phyloP scores from a whole-genome alignment of 768 basidiomycete genomes.

The Amanita fuliginea region DNA sequence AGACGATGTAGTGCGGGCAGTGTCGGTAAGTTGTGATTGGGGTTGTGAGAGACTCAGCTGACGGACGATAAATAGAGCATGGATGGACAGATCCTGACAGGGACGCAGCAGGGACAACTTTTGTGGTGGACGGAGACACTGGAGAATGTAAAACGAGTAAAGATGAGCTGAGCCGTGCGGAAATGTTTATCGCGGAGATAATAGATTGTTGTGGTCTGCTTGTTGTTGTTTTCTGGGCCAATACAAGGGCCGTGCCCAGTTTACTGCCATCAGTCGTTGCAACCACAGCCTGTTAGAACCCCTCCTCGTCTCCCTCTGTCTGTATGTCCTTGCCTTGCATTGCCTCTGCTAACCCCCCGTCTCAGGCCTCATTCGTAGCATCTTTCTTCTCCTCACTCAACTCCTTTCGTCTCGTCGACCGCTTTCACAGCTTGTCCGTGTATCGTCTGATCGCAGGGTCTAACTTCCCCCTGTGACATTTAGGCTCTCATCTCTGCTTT shows the following conservation, averaged over 20 bases:
- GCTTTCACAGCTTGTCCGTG: slow-evolving; percentile 13
- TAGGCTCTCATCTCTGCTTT: not conserved
- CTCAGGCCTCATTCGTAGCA: not conserved
- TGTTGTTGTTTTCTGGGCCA: slow-evolving; percentile 24
- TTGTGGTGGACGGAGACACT: slow-evolving; percentile 42
- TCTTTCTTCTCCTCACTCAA: slow-evolving; percentile 3
- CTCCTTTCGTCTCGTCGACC: slow-evolving; percentile 8
- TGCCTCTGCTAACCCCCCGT: not conserved
- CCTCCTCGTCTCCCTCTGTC: slow-evolving; percentile 14
- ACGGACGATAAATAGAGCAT: slow-evolving; percentile 24
- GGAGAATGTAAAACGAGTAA: slow-evolving; percentile 8
- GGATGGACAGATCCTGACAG: slow-evolving; percentile 43
- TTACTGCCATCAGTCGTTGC: slow-evolving; percentile 32
- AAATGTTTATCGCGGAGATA: not conserved
- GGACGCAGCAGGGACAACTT: slow-evolving; percentile 42
- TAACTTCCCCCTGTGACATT: not conserved
- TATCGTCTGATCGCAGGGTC: slow-evolving; percentile 5
- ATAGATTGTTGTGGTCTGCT: slow-evolving; percentile 15
- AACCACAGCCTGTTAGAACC: slow-evolving; percentile 25
- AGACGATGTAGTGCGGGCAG: slow-evolving; percentile 31
- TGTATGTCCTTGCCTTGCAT: slow-evolving; percentile 6
- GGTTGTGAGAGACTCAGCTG: not conserved
- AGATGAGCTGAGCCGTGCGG: not conserved
- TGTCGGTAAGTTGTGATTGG: slow-evolving; percentile 22
- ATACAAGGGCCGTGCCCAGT: slow-evolving; percentile 25